phyloP scores from a whole-genome alignment of 2,329 filamentous ascomycete genomes.

The Chaetomium globosum region DNA sequence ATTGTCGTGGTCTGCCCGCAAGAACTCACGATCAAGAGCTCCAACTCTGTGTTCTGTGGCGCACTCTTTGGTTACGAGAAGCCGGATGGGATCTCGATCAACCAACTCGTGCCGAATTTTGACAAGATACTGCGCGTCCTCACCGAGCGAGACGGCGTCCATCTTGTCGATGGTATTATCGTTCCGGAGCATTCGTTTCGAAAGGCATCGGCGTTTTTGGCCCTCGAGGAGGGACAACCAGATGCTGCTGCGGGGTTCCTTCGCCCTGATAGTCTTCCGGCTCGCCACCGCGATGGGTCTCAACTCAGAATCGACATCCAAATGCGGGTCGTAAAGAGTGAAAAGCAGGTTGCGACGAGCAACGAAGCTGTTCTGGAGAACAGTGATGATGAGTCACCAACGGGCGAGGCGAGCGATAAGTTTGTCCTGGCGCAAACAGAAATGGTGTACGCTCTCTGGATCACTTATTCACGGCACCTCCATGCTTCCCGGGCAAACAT shows the following conservation, averaged over 20 bases:
- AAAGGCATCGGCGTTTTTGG: slow-evolving; percentile 80
- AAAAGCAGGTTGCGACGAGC: slow-evolving; percentile 64
- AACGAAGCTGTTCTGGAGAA: slow-evolving; percentile 67
- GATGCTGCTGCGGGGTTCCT: slow-evolving; percentile 80
- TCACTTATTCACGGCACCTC: slow-evolving; percentile 92
- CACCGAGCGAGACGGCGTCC: slow-evolving; percentile 81
- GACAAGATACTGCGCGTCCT: slow-evolving; percentile 80
- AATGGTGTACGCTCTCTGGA: slow-evolving; percentile 92
- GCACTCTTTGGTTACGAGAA: slow-evolving; percentile 88
- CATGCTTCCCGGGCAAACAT: slow-evolving; percentile 69
- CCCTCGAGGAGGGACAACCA: slow-evolving; percentile 77
- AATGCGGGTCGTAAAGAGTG: slow-evolving; percentile 93
- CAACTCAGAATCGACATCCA: slow-evolving; percentile 94
- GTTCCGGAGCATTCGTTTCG: slow-evolving; percentile 96
- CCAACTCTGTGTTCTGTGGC: slow-evolving; percentile 91
- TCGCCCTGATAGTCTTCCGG: slow-evolving; percentile 79
- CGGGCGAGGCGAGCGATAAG: slow-evolving; percentile 46
- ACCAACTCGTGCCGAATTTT: slow-evolving; percentile 81
- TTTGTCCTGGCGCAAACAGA: slow-evolving; percentile 64
- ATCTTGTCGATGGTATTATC: slow-evolving; percentile 88
- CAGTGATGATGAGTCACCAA: slow-evolving; percentile 57
- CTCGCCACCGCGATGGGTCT: slow-evolving; percentile 85
- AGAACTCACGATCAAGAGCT: slow-evolving; percentile 79
- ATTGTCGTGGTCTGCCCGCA: slow-evolving; percentile 89
- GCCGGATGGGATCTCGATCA: slow-evolving; percentile 78